These are phyloP conservation scores for Durotheca rogersii DNA, from an alignment of 495 filamentous ascomycete species.

Conservation along the genomic window DNA sequence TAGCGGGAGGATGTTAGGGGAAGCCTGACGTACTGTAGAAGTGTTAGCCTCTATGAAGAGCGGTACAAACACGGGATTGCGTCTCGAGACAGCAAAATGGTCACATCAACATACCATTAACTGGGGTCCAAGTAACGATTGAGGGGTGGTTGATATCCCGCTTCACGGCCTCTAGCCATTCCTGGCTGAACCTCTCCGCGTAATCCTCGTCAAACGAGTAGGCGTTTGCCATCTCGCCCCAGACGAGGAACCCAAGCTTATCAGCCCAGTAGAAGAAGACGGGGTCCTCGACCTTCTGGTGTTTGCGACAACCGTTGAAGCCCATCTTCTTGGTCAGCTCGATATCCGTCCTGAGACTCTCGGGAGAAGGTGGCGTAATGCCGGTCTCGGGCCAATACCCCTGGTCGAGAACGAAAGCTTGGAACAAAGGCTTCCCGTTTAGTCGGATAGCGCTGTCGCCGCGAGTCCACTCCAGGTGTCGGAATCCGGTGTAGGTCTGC, in stretches of 20 bases:
- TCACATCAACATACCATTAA: slow-evolving; percentile 43
- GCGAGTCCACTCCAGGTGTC: slow-evolving; percentile 51
- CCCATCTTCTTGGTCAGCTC: slow-evolving; percentile 57
- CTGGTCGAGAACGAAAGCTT: slow-evolving; percentile 60
- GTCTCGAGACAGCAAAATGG: too few relatives aligned
- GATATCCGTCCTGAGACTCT: slow-evolving; percentile 58
- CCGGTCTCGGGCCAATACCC: slow-evolving; percentile 64
- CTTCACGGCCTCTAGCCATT: slow-evolving; percentile 58
- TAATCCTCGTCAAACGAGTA: slow-evolving; percentile 55
- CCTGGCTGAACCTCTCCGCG: slow-evolving; percentile 53
- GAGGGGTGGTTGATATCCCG: slow-evolving; percentile 61
- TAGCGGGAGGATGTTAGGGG: not conserved
- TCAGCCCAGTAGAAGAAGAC: slow-evolving; percentile 41
- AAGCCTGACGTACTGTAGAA: slow-evolving; percentile 14
- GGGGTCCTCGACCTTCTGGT: slow-evolving; percentile 46
- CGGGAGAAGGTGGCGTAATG: slow-evolving; percentile 53
- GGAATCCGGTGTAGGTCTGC: slow-evolving; percentile 60
- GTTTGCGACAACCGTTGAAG: slow-evolving; percentile 62
- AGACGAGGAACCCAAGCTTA: slow-evolving; percentile 37
- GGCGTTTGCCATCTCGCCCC: slow-evolving; percentile 42
- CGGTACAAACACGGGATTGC: too few relatives aligned
- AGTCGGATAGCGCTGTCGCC: slow-evolving; percentile 56
- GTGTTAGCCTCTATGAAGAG: slow-evolving; percentile 7
- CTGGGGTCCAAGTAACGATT: slow-evolving; percentile 62
- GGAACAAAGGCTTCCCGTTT: slow-evolving; percentile 59